Conservation (phyloP, 306 rosid species). For the Styphnolobium japonicum region DNA sequence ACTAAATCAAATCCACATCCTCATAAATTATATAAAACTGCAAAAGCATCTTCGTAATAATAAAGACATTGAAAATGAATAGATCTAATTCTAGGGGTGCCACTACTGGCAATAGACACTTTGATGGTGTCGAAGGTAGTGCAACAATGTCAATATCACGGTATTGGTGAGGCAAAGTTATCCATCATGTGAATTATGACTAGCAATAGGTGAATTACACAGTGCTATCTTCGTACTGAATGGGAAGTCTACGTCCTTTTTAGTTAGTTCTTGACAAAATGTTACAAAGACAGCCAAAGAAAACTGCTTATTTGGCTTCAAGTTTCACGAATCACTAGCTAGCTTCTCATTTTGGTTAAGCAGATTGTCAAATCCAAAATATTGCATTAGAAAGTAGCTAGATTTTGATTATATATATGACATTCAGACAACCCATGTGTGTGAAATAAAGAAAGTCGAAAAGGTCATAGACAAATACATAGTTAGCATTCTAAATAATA, state of each 20-base stretch:
- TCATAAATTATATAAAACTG: neutral
- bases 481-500: no score
- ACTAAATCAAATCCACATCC: neutral
- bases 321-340: neutral
- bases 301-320: neutral
- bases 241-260: neutral
- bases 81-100: slow-evolving; percentile 12
- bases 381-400: neutral
- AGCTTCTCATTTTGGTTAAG: slow-evolving; percentile 16
- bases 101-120: slow-evolving; percentile 15
- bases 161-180: neutral
- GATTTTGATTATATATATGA: neutral
- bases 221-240: neutral
- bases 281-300: neutral
- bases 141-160: neutral
- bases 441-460: neutral
- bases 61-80: neutral
- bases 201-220: neutral
- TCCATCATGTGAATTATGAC: neutral
- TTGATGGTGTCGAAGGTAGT: slow-evolving; percentile 9
- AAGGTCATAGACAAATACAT: neutral
- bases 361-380: slow-evolving; percentile 7
- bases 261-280: neutral
- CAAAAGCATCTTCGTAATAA: neutral
- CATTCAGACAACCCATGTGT: slow-evolving; percentile 17